phyloP scores from a whole-genome alignment of 2,329 filamentous ascomycete genomes.

The Chaetothyriales sp. region DNA sequence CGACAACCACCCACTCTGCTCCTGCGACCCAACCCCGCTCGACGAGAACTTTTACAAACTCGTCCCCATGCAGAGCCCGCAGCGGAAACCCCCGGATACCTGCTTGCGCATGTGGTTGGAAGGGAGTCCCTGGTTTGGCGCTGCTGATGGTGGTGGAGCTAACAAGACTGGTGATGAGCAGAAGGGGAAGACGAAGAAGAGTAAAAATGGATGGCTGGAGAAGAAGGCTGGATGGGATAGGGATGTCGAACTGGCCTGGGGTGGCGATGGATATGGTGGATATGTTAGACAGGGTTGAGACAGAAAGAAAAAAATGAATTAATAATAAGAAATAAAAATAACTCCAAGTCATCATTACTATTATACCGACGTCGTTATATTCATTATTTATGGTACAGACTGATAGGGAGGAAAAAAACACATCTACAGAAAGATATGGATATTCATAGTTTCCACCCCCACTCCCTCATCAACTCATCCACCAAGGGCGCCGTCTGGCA shows the following conservation, averaged over 20 bases:
- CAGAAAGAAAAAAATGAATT: background rate
- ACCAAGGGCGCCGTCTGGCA: background rate
- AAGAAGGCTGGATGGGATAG: slow-evolving; percentile 30
- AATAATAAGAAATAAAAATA: background rate
- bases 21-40: slow-evolving; percentile 30
- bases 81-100: slow-evolving; percentile 32
- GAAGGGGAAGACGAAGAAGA: too few species aligned
- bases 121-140: slow-evolving; percentile 1
- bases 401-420: background rate
- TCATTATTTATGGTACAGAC: background rate
- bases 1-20: slow-evolving; percentile 18
- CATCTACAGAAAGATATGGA: background rate
- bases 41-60: slow-evolving; percentile 35
- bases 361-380: too few species aligned
- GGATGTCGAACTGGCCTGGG: slow-evolving; percentile 27
- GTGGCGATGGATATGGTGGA: slow-evolving; percentile 32
- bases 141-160: slow-evolving; percentile 2
- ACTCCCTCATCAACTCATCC: background rate
- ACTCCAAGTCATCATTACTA: background rate
- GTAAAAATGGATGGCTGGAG: slow-evolving; percentile 23
- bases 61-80: slow-evolving; percentile 33
- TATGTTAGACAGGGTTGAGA: slow-evolving; percentile 19
- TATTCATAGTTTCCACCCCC: background rate
- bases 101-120: slow-evolving; percentile 33
- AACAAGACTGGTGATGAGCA: slow-evolving; percentile 15